Base-by-base conservation (phyloP, 805 yeast species). In the Wickerhamomyces ciferrii region DNA sequence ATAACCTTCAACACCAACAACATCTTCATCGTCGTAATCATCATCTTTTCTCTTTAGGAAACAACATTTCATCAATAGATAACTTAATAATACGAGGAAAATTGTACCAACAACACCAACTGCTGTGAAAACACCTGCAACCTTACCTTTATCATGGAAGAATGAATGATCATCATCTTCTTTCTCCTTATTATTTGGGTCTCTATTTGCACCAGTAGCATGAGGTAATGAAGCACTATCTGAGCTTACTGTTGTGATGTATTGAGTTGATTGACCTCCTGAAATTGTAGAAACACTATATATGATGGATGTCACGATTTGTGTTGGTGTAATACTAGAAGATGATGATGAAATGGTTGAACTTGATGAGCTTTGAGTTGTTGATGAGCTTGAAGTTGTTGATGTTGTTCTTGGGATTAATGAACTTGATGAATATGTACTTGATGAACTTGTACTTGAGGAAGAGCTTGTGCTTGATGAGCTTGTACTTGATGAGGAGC, bases 61-160 rank as follows among this genome's bases (percentile, higher is more conserved):
- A 4, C 41, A 25, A 11, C 46, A 43, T n/a, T 27, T 39, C 13
- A 69, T 24, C 19, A 69, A 50, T 34, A 74, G 62, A 66, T 76
- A 67, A 56, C 74, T 49, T 50, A 83, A 49, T 0, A 72, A 62
- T 0, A 66, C 54, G 0, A 83, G 39, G 1, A 81, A 41, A 1
- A 72, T 72, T 0, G 78, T 54, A 1, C 67, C 76, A 1, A 83
- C 81, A 1, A 88, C 55, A 1, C 91, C 96, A 17, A 88, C 94
- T 0, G 78, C 90, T 2, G 85, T 79, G 65, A 88, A 88, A 0
- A 89, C 85, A 3, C 95, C 96, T 0, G 91, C 95, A 1, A 88
- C 94, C 59, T 84, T 85, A 0, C 92, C 95, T 41, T 78, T 78
- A 41, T 79, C 69, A 47, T 74, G 71, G 72, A 85, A 88, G 59